Evolutionary conservation across 768 basidiomycete species (phyloP), one percentile per base, ranked within the genome.

Genomic region (Suillus paluster): DNA sequence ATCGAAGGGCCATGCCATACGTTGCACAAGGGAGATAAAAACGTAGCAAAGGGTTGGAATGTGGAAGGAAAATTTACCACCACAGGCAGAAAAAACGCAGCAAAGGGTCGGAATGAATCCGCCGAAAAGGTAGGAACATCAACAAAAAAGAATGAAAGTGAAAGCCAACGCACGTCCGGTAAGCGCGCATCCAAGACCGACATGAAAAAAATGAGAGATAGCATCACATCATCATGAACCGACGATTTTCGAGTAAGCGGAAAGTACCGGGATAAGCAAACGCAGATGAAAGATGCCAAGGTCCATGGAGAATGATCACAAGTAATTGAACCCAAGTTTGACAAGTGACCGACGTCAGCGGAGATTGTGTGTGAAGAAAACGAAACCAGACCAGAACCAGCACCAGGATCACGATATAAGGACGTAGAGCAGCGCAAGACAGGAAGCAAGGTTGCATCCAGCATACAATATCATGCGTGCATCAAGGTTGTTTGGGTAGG

Each of bases 321-420:
- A n/a, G 19, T 19, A n/a, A 44, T 27, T 49, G 27, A 30, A 49
- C 11, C 27, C 25, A 49, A 49, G n/a, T n/a, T n/a, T n/a, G n/a
- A n/a, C 19, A 34, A 10, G 14, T 34, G 7, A 11, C 23, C 54
- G 54, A 55, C 10, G 17, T 55, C 38, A 55, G 23, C 54, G 36
- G 54, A 55, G 39, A 55, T 55, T 55, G 54, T 39, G 21, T 45
- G 54, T 55, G 54, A 55, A 5, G 15, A 19, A 25, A 12, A 38
- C n/a, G n/a, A 23, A 15, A 11, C 15, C 21, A 45, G 11, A 45
- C 10, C 21, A 23, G 17, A 12, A 38, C 36, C 53, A 38, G 5
- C 10, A 25, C 23, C 36, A 55, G 8, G 25, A 38, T 9, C 23
- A 39, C 6, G 17, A 55, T 25, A 55, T 38, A 55, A 55, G 54